phyloP scores from a whole-genome alignment of 2,329 filamentous ascomycete species.

The Xylaria multiplex region DNA sequence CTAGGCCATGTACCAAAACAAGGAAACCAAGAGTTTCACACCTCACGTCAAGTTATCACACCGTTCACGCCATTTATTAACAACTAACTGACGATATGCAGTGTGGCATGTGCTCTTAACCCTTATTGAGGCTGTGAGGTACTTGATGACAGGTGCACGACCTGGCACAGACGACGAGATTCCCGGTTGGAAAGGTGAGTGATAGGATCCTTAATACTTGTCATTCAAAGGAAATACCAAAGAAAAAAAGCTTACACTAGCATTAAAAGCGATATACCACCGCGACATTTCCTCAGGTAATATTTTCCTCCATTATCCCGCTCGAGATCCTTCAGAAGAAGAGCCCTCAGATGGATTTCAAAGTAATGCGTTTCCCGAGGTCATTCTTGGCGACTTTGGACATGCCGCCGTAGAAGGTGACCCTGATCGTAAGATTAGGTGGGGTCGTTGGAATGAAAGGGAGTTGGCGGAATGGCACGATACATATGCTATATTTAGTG shows the following conservation, averaged over 20 bases:
- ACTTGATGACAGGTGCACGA: slow-evolving; percentile 6
- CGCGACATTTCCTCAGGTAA: slow-evolving; percentile 8
- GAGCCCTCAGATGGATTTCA: slow-evolving; percentile 1
- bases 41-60: neutral
- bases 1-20: too few species aligned
- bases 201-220: neutral
- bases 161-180: slow-evolving; percentile 10
- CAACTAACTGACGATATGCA: slow-evolving; percentile 6
- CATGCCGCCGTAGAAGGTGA: neutral
- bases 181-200: slow-evolving; percentile 20
- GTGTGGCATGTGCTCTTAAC: slow-evolving; percentile 31
- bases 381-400: slow-evolving; percentile 22
- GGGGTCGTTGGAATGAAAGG: neutral
- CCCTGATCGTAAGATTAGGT: neutral
- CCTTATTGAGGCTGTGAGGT: slow-evolving; percentile 29
- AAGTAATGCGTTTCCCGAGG: slow-evolving; percentile 26
- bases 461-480: slow-evolving; percentile 9
- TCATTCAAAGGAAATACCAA: neutral
- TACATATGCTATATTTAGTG: slow-evolving; percentile 1
- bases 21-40: neutral
- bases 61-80: neutral
- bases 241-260: neutral
- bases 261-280: slow-evolving; percentile 15
- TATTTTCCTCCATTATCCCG: slow-evolving; percentile 24
- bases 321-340: neutral